Conservation (phyloP, 305 asterid species). For the Solanum hybrid region DNA sequence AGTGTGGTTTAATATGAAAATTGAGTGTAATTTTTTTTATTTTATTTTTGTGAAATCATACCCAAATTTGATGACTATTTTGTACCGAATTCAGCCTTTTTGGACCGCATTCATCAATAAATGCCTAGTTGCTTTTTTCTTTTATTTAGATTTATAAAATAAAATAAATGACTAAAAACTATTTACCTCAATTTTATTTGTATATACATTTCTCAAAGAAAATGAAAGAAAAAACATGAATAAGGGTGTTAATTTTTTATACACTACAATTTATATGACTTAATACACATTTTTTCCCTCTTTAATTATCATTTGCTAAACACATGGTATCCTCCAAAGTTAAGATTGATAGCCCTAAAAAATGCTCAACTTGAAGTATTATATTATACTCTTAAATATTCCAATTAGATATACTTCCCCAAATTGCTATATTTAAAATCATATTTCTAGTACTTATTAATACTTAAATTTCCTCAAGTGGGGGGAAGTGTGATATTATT, state of each 20-base stretch:
- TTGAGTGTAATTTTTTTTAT: too few species aligned
- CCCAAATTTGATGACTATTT: too few species aligned
- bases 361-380: background rate
- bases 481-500: background rate
- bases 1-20: too few species aligned
- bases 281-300: background rate
- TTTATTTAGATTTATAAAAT: background rate
- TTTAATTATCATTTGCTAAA: background rate
- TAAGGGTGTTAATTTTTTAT: background rate
- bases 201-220: background rate
- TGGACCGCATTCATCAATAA: too few species aligned
- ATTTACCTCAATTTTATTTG: background rate
- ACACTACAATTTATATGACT: background rate
- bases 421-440: background rate
- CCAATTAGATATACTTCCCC: background rate
- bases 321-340: background rate
- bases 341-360: background rate
- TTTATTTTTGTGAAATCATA: too few species aligned
- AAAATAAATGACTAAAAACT: background rate
- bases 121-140: too few species aligned
- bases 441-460: background rate
- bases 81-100: too few species aligned
- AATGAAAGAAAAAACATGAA: background rate
- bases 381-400: background rate
- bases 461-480: background rate